These are phyloP conservation scores for Ochetophila trinervis DNA, from an alignment of 306 rosid genomes.

Conservation along the genomic window DNA sequence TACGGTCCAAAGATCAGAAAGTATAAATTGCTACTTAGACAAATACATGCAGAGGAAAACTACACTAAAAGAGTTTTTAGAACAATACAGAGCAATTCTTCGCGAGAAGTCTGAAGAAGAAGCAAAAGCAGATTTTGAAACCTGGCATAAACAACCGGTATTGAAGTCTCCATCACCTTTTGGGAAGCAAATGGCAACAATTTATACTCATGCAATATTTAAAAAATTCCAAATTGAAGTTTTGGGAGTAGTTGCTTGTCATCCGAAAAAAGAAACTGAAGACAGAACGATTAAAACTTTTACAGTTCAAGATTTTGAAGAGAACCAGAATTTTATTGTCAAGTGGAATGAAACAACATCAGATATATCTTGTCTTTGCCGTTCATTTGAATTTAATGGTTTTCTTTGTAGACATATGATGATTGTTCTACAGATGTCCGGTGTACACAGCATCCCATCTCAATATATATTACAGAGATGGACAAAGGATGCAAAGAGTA, in stretches of 20 bases:
- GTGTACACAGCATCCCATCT: slow-evolving; percentile 39
- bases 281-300: slow-evolving; percentile 25
- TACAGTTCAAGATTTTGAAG: slow-evolving; percentile 45
- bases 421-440: slow-evolving; percentile 50
- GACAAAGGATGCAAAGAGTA: slow-evolving; percentile 42
- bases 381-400: slow-evolving; percentile 41
- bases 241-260: slow-evolving; percentile 57
- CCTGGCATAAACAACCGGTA: slow-evolving; percentile 43
- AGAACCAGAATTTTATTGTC: slow-evolving; percentile 34
- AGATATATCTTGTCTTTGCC: slow-evolving; percentile 43
- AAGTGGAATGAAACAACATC: slow-evolving; percentile 44
- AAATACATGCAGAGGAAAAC: slow-evolving; percentile 44
- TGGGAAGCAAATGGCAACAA: slow-evolving; percentile 40
- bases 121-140: slow-evolving; percentile 43
- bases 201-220: slow-evolving; percentile 36
- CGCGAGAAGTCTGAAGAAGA: slow-evolving; percentile 44
- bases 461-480: slow-evolving; percentile 47
- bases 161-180: slow-evolving; percentile 52
- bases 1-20: slow-evolving; percentile 33
- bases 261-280: slow-evolving; percentile 42
- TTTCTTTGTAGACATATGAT: slow-evolving; percentile 50
- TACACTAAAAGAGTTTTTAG: slow-evolving; percentile 37
- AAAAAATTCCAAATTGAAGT: slow-evolving; percentile 52
- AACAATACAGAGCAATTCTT: slow-evolving; percentile 25
- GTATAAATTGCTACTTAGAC: slow-evolving; percentile 38